Evolutionary conservation across 306 rosid species (phyloP).

Genomic region (Arachis stenosperma): DNA sequence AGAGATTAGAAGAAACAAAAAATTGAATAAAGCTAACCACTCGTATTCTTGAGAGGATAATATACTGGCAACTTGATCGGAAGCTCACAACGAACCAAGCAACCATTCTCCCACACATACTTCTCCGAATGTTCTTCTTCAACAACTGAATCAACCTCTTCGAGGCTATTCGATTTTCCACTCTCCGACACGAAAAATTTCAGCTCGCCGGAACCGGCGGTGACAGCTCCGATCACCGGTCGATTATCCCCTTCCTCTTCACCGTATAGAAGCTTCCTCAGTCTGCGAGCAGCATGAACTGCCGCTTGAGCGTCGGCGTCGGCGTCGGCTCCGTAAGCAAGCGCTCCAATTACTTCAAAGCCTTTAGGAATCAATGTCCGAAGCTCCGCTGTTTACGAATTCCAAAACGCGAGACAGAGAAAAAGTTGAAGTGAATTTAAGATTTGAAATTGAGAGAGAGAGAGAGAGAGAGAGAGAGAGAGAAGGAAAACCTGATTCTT

Average conservation of each 20-base stretch:
- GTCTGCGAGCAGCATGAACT: conserved; percentile 46
- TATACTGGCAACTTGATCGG: conserved; percentile 73
- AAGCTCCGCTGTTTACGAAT: conserved; percentile 57
- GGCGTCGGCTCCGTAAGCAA: conserved; percentile 50
- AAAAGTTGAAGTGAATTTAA: background rate
- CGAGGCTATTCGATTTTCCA: conserved; percentile 38
- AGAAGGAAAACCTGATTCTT: conserved; percentile 67
- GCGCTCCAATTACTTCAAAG: conserved; percentile 71
- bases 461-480: background rate
- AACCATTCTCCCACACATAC: conserved; percentile 84
- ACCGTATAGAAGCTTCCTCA: conserved; percentile 54
- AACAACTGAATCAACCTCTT: conserved; percentile 45
- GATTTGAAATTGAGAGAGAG: background rate
- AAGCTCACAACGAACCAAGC: conserved; percentile 77
- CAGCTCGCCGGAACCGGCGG: conserved; percentile 48
- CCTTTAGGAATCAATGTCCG: conserved; percentile 69
- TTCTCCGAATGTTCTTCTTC: conserved; percentile 59
- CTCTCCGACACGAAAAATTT: conserved; percentile 57
- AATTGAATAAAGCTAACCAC: conserved; percentile 51
- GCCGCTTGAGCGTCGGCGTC: conserved; percentile 54
- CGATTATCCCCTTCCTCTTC: conserved; percentile 36
- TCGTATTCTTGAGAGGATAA: conserved; percentile 51
- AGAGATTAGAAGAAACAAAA: background rate
- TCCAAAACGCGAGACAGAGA: conserved; percentile 13
- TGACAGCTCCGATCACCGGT: conserved; percentile 66